Conservation (phyloP, 2,329 filamentous ascomycete genomes). For the Penicillium sp. region DNA sequence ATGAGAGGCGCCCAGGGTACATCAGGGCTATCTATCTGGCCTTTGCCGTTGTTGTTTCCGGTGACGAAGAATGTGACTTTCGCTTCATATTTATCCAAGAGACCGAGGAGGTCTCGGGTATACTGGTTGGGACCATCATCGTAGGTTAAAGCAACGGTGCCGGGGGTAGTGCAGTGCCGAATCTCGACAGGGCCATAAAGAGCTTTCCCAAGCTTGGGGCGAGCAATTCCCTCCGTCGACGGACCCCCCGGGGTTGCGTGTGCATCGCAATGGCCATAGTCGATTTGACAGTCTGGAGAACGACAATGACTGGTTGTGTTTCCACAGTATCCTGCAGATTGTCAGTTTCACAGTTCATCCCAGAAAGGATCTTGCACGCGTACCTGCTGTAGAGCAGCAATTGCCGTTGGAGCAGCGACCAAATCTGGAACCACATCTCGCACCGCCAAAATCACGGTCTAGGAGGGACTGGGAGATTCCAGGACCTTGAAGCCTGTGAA, state of each 20-base stretch:
- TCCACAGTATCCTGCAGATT: conserved; percentile 44
- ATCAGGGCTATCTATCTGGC: conserved; percentile 47
- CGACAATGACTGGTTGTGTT: conserved; percentile 42
- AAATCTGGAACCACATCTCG: conserved; percentile 40
- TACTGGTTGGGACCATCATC: conserved; percentile 70
- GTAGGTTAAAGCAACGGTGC: conserved; percentile 69
- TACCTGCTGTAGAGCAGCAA: conserved; percentile 48
- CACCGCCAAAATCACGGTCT: conserved; percentile 26
- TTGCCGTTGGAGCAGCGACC: conserved; percentile 41
- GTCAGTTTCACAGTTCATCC: conserved; percentile 1
- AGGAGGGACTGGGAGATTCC: conserved; percentile 12
- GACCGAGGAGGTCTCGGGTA: conserved; percentile 65
- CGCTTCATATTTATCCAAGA: conserved; percentile 63
- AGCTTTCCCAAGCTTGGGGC: conserved; percentile 41
- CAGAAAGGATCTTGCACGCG: conserved; percentile 7
- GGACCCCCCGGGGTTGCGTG: conserved; percentile 40
- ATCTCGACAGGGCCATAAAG: conserved; percentile 44
- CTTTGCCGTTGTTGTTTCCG: conserved; percentile 54
- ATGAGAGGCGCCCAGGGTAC: conserved; percentile 47
- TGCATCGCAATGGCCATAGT: conserved; percentile 47
- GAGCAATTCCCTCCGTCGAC: conserved; percentile 39
- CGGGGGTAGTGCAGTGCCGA: conserved; percentile 51
- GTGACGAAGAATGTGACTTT: conserved; percentile 72
- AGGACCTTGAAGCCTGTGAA: conserved; percentile 3
- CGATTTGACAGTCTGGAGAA: conserved; percentile 47